phyloP scores from a whole-genome alignment of 768 basidiomycete species.

The Russula ochroleuca region DNA sequence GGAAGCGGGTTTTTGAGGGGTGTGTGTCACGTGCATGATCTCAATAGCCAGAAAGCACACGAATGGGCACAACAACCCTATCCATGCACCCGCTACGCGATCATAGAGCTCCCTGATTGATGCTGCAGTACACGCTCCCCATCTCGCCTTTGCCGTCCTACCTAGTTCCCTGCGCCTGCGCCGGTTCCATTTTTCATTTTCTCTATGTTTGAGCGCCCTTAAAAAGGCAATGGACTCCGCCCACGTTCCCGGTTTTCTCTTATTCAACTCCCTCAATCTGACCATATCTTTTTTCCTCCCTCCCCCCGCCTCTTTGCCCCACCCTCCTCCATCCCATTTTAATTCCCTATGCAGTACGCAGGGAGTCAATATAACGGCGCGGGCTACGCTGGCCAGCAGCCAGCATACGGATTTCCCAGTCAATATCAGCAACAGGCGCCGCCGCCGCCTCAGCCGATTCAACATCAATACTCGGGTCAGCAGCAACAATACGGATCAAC shows the following conservation, averaged over 20 bases:
- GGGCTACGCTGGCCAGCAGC: constrained; percentile 16
- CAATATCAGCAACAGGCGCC: constrained; percentile 25
- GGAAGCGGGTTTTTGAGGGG: not conserved
- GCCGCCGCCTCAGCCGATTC: constrained; percentile 25
- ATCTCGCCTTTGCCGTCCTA: not conserved
- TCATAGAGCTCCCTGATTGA: not conserved
- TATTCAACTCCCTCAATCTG: constrained; percentile 2
- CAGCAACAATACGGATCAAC: constrained; percentile 23
- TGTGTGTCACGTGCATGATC: not conserved
- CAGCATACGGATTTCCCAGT: constrained; percentile 10
- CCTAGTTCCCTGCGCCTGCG: not conserved
- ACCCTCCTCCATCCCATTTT: not conserved
- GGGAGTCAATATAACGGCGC: constrained; percentile 16
- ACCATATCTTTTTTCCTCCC: not conserved
- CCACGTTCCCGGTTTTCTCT: constrained; percentile 21
- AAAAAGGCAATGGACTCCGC: constrained; percentile 27
- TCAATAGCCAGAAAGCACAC: not conserved
- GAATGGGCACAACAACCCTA: not conserved
- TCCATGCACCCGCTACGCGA: not conserved
- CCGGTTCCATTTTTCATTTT: not conserved
- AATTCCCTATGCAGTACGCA: constrained; percentile 14
- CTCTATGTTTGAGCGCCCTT: not conserved
- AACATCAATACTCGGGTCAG: constrained; percentile 26
- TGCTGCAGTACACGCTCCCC: not conserved
- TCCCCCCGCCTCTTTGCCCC: not conserved